Percentiles rank a stretch among this genome's conserved stretches.
These are phyloP conservation scores for Teratosphaeria viscida DNA, from an alignment of 2,329 filamentous ascomycete genomes.

Conservation along the genomic window DNA sequence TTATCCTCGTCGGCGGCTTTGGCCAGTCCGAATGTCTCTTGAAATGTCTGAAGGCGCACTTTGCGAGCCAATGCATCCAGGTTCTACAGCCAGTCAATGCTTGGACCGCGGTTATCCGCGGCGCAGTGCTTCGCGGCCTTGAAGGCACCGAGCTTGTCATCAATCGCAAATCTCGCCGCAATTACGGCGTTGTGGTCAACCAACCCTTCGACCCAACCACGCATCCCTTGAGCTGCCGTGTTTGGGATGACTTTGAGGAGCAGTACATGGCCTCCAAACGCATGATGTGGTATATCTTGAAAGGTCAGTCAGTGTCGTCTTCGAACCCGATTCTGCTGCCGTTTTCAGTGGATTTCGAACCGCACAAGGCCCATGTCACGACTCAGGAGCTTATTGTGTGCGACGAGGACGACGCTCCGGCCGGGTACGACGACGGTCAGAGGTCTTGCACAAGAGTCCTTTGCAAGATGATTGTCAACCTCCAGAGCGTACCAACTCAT, in stretches of 20 bases:
- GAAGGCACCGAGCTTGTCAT: conserved; percentile 65
- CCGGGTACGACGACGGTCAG: conserved; percentile 21
- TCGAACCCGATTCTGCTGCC: conserved; percentile 63
- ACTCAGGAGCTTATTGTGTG: conserved; percentile 62
- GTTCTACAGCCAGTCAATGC: conserved; percentile 73
- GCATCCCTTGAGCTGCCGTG: conserved; percentile 59
- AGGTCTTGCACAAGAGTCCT: not conserved
- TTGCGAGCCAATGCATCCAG: conserved; percentile 51
- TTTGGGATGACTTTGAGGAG: conserved; percentile 68
- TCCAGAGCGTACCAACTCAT: conserved; percentile 62
- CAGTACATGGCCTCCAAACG: conserved; percentile 69
- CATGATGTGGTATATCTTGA: conserved; percentile 75
- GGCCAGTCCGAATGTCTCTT: conserved; percentile 61
- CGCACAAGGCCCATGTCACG: conserved; percentile 60
- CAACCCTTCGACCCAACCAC: conserved; percentile 60
- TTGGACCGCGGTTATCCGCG: conserved; percentile 68
- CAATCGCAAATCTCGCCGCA: conserved; percentile 58
- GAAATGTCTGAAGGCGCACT: conserved; percentile 56
- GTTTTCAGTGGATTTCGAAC: conserved; percentile 70
- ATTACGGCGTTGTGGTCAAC: conserved; percentile 68
- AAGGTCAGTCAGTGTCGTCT: conserved; percentile 63
- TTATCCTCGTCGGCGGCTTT: conserved; percentile 69
- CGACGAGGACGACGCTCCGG: conserved; percentile 55
- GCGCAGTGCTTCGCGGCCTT: conserved; percentile 62
- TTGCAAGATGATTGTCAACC: conserved; percentile 46